Conservation (phyloP, 1,139 yeast genomes). For the Hanseniaspora uvarum region DNA sequence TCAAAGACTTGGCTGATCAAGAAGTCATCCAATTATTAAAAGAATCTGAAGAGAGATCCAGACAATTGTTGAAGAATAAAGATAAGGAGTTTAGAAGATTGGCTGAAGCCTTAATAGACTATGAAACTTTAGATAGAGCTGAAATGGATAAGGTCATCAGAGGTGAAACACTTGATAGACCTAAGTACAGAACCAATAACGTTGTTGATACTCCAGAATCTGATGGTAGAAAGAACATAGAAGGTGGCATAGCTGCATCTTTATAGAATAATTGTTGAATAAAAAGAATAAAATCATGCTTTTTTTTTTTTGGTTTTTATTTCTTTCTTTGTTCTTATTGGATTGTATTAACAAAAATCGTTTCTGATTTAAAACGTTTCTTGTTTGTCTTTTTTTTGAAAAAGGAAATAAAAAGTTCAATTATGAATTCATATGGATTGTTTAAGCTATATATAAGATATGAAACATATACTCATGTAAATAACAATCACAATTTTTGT, state of each 20-base stretch:
- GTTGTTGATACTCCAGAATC: conserved; percentile 52
- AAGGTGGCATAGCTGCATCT: conserved; percentile 23
- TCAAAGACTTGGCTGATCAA: conserved; percentile 82
- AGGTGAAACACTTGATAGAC: conserved; percentile 64
- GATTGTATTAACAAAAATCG: no score
- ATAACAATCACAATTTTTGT: conserved; percentile 17
- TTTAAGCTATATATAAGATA: background rate
- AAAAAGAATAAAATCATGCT: background rate
- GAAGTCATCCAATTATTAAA: conserved; percentile 72
- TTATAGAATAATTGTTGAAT: background rate
- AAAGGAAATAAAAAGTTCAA: no score
- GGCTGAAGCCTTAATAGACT: conserved; percentile 88
- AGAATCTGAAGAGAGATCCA: conserved; percentile 69
- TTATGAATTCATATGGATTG: no score
- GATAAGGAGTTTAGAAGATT: conserved; percentile 68
- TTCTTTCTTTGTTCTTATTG: background rate
- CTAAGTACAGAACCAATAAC: conserved; percentile 61
- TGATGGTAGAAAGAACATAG: conserved; percentile 32
- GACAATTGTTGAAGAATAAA: conserved; percentile 51
- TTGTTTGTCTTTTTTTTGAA: no score
- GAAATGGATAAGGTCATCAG: conserved; percentile 79
- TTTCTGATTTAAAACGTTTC: no score
- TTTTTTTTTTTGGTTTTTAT: background rate
- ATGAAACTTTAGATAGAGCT: conserved; percentile 83
- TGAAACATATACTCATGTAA: conserved; percentile 1